phyloP scores from a whole-genome alignment of 192 early-diverging fungal genomes.

The Rhizophagus prolifer region DNA sequence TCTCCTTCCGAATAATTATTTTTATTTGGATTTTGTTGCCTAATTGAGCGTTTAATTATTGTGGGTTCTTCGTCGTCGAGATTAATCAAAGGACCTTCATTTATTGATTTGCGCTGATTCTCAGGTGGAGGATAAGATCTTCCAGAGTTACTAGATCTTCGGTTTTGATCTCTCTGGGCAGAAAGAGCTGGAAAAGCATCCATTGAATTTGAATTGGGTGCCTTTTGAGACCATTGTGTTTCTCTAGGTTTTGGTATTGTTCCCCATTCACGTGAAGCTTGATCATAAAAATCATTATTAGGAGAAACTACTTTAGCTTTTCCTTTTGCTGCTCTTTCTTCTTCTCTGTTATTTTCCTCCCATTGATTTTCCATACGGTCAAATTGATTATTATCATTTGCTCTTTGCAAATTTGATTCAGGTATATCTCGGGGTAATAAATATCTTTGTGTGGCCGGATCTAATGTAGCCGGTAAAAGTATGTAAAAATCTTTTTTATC shows the following conservation, averaged over 20 bases:
- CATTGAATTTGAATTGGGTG: background rate
- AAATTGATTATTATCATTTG: background rate
- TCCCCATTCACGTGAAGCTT: too few species aligned
- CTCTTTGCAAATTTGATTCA: background rate
- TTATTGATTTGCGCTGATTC: background rate
- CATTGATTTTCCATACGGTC: background rate
- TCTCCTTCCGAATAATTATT: background rate
- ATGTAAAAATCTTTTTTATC: background rate
- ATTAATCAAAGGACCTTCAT: background rate
- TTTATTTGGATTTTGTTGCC: background rate
- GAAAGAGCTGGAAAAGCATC: background rate
- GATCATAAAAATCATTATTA: background rate
- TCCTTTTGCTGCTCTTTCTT: background rate
- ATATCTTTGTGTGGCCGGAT: background rate
- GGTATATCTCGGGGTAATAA: background rate
- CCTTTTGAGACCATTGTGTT: background rate
- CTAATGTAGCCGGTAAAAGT: background rate
- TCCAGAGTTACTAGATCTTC: background rate
- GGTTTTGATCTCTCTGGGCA: too few species aligned
- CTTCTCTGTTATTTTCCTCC: background rate
- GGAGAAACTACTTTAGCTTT: background rate
- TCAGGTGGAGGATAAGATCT: background rate
- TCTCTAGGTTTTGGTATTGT: background rate
- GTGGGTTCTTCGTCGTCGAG: too few species aligned
- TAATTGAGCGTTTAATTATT: background rate